Conservation (phyloP, 2,329 filamentous ascomycete genomes). For the Aspergillus sergii region DNA sequence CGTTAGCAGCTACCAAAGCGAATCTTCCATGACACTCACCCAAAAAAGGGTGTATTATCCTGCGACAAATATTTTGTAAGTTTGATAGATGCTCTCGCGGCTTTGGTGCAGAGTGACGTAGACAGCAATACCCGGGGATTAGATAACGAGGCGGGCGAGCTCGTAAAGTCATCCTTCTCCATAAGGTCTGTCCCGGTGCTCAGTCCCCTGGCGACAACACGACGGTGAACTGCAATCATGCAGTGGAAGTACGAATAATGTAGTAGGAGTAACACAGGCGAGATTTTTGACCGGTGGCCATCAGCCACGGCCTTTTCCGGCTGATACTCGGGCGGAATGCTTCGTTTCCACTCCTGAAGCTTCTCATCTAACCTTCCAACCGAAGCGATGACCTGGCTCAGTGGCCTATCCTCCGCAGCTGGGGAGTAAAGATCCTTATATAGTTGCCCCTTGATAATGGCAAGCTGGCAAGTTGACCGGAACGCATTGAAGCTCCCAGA, state of each 20-base stretch:
- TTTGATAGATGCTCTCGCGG: conserved; percentile 22
- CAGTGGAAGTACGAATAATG: conserved; percentile 23
- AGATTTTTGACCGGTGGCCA: conserved; percentile 7
- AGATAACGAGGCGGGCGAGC: background rate
- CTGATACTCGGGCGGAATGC: conserved; percentile 15
- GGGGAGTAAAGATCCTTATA: conserved; percentile 18
- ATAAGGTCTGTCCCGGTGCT: conserved; percentile 9
- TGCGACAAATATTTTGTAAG: conserved; percentile 19
- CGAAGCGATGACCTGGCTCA: conserved; percentile 14
- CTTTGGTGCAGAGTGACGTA: conserved; percentile 16
- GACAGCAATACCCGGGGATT: conserved; percentile 16
- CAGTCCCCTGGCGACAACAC: conserved; percentile 11
- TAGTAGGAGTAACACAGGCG: conserved; percentile 15
- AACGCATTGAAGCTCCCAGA: conserved; percentile 15
- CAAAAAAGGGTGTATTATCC: conserved; percentile 14
- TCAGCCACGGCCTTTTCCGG: conserved; percentile 6
- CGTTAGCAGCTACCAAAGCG: background rate
- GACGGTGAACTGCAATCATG: conserved; percentile 21
- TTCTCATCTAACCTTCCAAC: conserved; percentile 16
- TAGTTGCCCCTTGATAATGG: conserved; percentile 19
- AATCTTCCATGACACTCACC: conserved; percentile 9
- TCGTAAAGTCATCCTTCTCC: background rate
- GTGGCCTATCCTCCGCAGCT: conserved; percentile 13
- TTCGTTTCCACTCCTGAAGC: conserved; percentile 17
- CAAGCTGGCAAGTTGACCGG: conserved; percentile 16